Conservation (phyloP, 805 yeast genomes). For the Zygotorulaspora florentina region DNA sequence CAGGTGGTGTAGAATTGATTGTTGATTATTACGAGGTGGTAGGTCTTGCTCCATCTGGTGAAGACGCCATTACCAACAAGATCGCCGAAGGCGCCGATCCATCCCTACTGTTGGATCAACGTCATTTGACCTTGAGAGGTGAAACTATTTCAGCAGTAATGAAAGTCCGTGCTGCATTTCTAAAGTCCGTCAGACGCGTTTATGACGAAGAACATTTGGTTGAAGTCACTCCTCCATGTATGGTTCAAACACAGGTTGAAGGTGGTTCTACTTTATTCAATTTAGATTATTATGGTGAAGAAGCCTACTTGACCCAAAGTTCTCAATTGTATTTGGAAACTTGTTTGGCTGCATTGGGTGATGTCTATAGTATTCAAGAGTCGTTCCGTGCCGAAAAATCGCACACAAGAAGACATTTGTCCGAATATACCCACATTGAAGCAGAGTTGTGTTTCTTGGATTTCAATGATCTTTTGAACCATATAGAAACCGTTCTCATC, state of each 20-base stretch:
- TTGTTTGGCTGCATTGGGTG: constrained; percentile 92
- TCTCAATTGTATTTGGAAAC: constrained; percentile 97
- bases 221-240: constrained; percentile 98
- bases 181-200: constrained; percentile 70
- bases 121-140: constrained; percentile 95
- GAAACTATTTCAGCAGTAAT: constrained; percentile 88
- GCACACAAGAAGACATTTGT: constrained; percentile 95
- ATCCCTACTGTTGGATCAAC: constrained; percentile 83
- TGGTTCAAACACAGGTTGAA: constrained; percentile 99
- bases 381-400: constrained; percentile 99
- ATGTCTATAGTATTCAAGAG: constrained; percentile 95
- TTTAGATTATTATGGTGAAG: constrained; percentile 93
- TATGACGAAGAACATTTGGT: constrained; percentile 67
- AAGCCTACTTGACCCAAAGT: constrained; percentile 93
- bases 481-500: constrained; percentile 76
- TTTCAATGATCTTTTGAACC: constrained; percentile 81
- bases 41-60: constrained; percentile 95
- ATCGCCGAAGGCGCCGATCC: constrained; percentile 94
- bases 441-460: constrained; percentile 84
- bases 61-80: constrained; percentile 90
- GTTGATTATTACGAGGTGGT: constrained; percentile 87
- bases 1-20: constrained; percentile 91
- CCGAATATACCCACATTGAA: constrained; percentile 96
- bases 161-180: constrained; percentile 85
- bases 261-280: constrained; percentile 97